phyloP scores from a whole-genome alignment of 768 basidiomycete species.

The Mycena polygramma region DNA sequence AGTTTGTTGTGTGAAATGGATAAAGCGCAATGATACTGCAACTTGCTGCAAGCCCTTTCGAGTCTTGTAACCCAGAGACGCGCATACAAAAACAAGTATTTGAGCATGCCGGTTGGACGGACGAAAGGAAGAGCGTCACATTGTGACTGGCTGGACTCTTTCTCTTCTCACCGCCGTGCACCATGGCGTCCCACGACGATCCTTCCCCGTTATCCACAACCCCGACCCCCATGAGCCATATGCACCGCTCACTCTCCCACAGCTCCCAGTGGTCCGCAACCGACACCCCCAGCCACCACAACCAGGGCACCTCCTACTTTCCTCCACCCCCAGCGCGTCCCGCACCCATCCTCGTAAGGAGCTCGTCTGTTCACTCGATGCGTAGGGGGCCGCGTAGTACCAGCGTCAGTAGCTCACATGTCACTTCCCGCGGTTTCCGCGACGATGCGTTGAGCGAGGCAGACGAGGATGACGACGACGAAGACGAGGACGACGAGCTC shows the following conservation, averaged over 20 bases:
- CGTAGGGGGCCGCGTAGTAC: constrained; percentile 68
- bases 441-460: constrained; percentile 68
- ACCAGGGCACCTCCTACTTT: constrained; percentile 79
- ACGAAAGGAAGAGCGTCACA: too few relatives aligned
- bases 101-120: too few relatives aligned
- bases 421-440: constrained; percentile 57
- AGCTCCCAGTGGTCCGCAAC: constrained; percentile 70
- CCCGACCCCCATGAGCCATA: constrained; percentile 57
- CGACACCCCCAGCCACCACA: constrained; percentile 74
- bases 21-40: too few relatives aligned
- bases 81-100: too few relatives aligned
- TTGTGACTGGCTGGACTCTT: neutral
- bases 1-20: too few relatives aligned
- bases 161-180: constrained; percentile 17
- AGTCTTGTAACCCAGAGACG: too few relatives aligned
- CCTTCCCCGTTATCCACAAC: constrained; percentile 55
- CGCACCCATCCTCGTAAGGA: constrained; percentile 60
- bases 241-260: constrained; percentile 62
- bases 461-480: constrained; percentile 60
- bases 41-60: too few relatives aligned
- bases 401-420: constrained; percentile 72
- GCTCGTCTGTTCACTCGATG: constrained; percentile 65
- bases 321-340: constrained; percentile 60
- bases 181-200: constrained; percentile 49
- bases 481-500: constrained; percentile 51